These are phyloP conservation scores for Neofusicoccum sp. DNA, from an alignment of 2,329 filamentous ascomycete genomes.

Conservation along the genomic window DNA sequence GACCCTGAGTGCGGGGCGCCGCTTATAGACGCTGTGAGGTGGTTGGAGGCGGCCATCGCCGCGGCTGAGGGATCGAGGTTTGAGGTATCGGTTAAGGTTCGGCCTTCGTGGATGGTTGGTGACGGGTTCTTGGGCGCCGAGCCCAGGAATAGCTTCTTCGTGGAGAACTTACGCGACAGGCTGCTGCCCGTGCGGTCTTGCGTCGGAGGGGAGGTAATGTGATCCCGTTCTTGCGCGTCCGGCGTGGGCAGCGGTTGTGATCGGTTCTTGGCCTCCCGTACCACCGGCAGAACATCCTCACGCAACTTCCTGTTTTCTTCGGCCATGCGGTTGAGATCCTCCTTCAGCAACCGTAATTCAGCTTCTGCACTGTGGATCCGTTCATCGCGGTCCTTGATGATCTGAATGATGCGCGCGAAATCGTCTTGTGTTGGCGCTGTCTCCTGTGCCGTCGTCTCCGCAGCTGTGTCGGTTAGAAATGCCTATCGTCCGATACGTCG, in stretches of 20 bases:
- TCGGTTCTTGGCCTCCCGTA: constrained; percentile 87
- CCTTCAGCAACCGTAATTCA: constrained; percentile 73
- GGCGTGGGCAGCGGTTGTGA: constrained; percentile 76
- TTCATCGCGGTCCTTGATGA: constrained; percentile 85
- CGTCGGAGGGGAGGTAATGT: constrained; percentile 35
- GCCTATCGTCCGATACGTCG: neutral
- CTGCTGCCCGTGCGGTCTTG: constrained; percentile 43
- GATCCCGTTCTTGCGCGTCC: constrained; percentile 35
- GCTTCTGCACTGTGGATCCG: constrained; percentile 79
- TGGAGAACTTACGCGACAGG: constrained; percentile 53
- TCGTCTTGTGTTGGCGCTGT: constrained; percentile 88
- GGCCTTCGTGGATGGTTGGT: constrained; percentile 48
- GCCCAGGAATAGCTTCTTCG: constrained; percentile 52
- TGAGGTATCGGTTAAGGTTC: constrained; percentile 40
- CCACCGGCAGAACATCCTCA: constrained; percentile 86
- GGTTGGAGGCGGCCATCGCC: constrained; percentile 50
- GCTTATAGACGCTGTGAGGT: constrained; percentile 50
- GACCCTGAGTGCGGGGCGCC: constrained; percentile 23
- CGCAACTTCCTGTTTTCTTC: constrained; percentile 86
- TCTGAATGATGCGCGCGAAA: constrained; percentile 84
- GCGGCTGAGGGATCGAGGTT: constrained; percentile 51
- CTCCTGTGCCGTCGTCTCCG: constrained; percentile 82
- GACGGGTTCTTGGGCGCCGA: constrained; percentile 51
- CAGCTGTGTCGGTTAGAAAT: constrained; percentile 57
- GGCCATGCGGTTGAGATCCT: constrained; percentile 49